Conservation (phyloP, 768 basidiomycete species). For the Tubosaeta sp. region DNA sequence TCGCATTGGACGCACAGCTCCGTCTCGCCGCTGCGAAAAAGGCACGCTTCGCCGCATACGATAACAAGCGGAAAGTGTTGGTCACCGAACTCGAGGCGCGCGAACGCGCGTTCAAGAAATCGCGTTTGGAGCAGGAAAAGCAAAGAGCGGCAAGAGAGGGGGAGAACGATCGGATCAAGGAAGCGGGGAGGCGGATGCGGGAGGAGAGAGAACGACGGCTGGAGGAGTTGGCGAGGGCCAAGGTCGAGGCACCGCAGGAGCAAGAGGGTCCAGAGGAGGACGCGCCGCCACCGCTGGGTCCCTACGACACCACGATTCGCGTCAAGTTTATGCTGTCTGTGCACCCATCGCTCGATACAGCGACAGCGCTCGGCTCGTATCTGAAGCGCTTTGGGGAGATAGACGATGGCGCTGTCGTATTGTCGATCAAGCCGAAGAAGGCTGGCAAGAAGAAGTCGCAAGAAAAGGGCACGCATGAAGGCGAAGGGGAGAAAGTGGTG, state of each 20-base stretch:
- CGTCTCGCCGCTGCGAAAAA: slow-evolving; percentile 64
- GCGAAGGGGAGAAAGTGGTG: slow-evolving; percentile 43
- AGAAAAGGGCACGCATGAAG: slow-evolving; percentile 23
- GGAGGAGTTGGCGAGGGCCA: slow-evolving; percentile 37
- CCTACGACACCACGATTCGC: slow-evolving; percentile 71
- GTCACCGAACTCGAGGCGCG: slow-evolving; percentile 77
- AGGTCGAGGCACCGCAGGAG: slow-evolving; percentile 26
- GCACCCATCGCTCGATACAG: slow-evolving; percentile 34
- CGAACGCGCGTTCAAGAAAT: slow-evolving; percentile 74
- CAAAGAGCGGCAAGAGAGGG: slow-evolving; percentile 51
- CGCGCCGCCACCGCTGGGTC: slow-evolving; percentile 59
- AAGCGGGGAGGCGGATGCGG: slow-evolving; percentile 62
- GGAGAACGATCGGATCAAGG: slow-evolving; percentile 70
- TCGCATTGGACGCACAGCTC: slow-evolving; percentile 78
- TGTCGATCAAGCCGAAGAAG: slow-evolving; percentile 61
- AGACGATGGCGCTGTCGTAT: slow-evolving; percentile 61
- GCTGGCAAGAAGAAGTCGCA: slow-evolving; percentile 33
- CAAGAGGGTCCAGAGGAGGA: slow-evolving; percentile 36
- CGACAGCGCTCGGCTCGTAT: slow-evolving; percentile 31
- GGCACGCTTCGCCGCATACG: slow-evolving; percentile 65
- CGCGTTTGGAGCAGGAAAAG: slow-evolving; percentile 55
- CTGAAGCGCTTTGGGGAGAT: slow-evolving; percentile 58
- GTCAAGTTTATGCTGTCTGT: slow-evolving; percentile 62
- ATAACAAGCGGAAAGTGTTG: slow-evolving; percentile 68
- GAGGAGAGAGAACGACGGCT: slow-evolving; percentile 62